A percentile compares a stretch with the other conserved stretches of the same genome.
phyloP scores from a whole-genome alignment of 352 stramenopile species.

The Lagenidium giganteum region DNA sequence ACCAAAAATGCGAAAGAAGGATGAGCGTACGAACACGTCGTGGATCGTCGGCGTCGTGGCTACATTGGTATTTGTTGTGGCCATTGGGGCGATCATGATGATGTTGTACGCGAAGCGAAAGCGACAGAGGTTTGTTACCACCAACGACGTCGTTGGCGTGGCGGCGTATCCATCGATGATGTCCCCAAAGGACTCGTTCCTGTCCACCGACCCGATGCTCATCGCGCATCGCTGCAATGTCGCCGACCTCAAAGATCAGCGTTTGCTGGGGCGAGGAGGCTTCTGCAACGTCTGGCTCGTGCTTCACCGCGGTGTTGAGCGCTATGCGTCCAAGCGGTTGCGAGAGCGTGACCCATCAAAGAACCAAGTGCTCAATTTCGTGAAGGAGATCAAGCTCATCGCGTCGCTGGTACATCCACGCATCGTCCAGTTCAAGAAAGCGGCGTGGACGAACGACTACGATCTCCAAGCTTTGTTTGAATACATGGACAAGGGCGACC shows the following conservation, averaged over 20 bases:
- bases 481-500: constrained; percentile 66
- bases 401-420: constrained; percentile 56
- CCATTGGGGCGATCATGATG: too few relatives aligned
- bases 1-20: too few relatives aligned
- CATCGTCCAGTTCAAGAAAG: constrained; percentile 60
- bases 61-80: too few relatives aligned
- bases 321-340: constrained; percentile 59
- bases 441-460: constrained; percentile 57
- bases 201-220: constrained; percentile 61
- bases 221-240: constrained; percentile 67
- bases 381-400: constrained; percentile 54
- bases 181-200: too few relatives aligned
- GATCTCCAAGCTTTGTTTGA: constrained; percentile 57
- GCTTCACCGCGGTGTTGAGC: constrained; percentile 43
- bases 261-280: constrained; percentile 59
- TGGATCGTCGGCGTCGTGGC: too few relatives aligned
- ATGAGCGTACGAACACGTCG: too few relatives aligned
- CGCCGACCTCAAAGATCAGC: constrained; percentile 50
- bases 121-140: too few relatives aligned
- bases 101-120: too few relatives aligned
- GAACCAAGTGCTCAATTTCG: constrained; percentile 60
- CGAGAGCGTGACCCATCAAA: constrained; percentile 34
- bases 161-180: too few relatives aligned
- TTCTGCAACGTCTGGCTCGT: constrained; percentile 74
- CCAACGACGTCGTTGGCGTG: too few relatives aligned